Base-by-base conservation (phyloP, 108 stramenopile genomes). In the Fragilaria radians region DNA sequence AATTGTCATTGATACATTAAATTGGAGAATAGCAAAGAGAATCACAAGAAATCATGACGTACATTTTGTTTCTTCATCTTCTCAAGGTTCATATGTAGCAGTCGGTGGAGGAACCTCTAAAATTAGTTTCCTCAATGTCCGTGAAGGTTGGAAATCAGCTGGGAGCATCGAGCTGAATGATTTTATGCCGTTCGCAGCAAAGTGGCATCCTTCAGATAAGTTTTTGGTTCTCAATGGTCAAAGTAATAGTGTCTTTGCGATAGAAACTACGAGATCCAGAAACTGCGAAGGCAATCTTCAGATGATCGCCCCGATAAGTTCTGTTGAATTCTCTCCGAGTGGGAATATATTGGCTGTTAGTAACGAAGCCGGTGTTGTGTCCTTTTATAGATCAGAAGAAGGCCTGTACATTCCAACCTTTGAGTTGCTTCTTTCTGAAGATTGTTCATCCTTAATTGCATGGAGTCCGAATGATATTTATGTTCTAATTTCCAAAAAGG, bases 161-260 rank as follows among this genome's bases (percentile, higher is more conserved):
- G 74, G 79, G 32, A 79, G 67, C 30, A 54, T 86, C 26, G 59
- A 63, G 22, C 63, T 81, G 7, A 79, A 82, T 42, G 78, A 76
- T 25, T 52, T 80, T 17, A 74, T 78, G 18, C 74, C 81, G 18
- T 54, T 82, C 22, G 77, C 76, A 23, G 85, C 85, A 14, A 67
- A 56, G 48, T 86, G 85, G 85, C 85, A 86, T 56, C 85, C 85
- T 9, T 62, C 73, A 32, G 85, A 86, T 64, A 71, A 82, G 55
- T 82, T 73, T 42, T 46, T 86, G 59, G 76, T 76, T 1, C 42
- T 86, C 26, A 78, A 72, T 19, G 85, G 85, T 4, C 85, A 86
- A 66, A 71, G 71, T 57, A 71, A 82, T 45, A 71, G 65, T 63
- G 66, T 86, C n/a, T 47, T 79, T 21, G 77, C 78, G 0, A 66